Percentiles rank a stretch among this genome's conserved stretches.
phyloP scores from a whole-genome alignment of 208 protist genomes.

The Acanthamoeba triangularis region DNA sequence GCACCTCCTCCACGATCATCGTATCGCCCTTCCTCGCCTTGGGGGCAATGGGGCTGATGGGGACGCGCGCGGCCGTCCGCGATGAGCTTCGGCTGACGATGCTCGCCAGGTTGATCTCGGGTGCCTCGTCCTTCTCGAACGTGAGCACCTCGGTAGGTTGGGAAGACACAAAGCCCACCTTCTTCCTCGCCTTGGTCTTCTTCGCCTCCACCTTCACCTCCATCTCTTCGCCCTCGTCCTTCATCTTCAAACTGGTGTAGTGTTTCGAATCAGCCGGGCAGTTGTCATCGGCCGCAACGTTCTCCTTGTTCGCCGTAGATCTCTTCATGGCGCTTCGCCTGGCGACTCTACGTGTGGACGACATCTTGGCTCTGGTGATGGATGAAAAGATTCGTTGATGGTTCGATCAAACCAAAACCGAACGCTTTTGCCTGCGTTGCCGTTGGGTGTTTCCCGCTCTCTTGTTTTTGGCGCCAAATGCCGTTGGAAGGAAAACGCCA shows the following conservation, averaged over 20 bases:
- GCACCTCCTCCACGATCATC: slow-evolving; percentile 3
- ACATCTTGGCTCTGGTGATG: not conserved
- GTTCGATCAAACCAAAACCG: not conserved
- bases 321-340: not conserved
- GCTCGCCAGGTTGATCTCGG: slow-evolving; percentile 45
- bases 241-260: not conserved
- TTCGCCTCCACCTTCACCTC: not conserved
- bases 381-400: not conserved
- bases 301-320: not conserved
- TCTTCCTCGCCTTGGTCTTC: slow-evolving; percentile 37
- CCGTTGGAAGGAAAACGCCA: too few relatives aligned
- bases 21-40: not conserved
- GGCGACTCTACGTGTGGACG: not conserved
- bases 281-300: not conserved
- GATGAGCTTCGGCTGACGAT: not conserved
- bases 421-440: not conserved
- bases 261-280: not conserved
- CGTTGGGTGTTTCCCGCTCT: not conserved
- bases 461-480: not conserved
- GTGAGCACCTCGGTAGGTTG: slow-evolving; percentile 26
- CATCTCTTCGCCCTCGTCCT: not conserved
- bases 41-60: not conserved
- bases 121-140: slow-evolving; percentile 28
- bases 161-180: slow-evolving; percentile 20
- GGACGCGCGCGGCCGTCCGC: not conserved